phyloP scores from a whole-genome alignment of 139 green algal genomes.

The Dunaliella sp. region DNA sequence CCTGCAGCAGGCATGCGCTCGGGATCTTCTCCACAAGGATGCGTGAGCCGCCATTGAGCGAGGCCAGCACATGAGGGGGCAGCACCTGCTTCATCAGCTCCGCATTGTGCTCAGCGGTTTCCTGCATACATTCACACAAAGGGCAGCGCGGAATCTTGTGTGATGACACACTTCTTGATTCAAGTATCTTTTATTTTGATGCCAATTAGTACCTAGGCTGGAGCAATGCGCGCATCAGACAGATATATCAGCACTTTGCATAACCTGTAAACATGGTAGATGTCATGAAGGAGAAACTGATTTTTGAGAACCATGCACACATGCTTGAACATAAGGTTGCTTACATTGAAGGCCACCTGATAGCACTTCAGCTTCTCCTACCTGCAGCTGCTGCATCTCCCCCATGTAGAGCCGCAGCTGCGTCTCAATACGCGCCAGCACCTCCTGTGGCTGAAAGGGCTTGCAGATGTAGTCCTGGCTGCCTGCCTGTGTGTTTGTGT shows the following conservation, averaged over 20 bases:
- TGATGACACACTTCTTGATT: too few relatives aligned
- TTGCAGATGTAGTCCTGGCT: conserved; percentile 48
- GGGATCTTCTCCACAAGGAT: conserved; percentile 40
- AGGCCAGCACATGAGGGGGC: conserved; percentile 34
- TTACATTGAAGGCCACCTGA: too few relatives aligned
- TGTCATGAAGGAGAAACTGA: too few relatives aligned
- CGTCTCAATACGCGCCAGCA: conserved; percentile 46
- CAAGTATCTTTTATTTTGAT: too few relatives aligned
- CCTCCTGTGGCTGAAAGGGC: conserved; percentile 40
- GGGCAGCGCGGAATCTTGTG: too few relatives aligned
- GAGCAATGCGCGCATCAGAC: too few relatives aligned
- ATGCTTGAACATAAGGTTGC: too few relatives aligned
- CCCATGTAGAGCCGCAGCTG: conserved; percentile 48
- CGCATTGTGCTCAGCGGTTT: conserved; percentile 39
- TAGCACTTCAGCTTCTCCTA: too few relatives aligned
- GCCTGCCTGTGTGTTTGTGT: conserved; percentile 23
- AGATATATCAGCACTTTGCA: neutral
- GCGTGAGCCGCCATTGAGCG: conserved; percentile 25
- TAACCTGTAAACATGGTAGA: too few relatives aligned
- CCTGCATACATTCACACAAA: too few relatives aligned
- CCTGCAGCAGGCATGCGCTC: conserved; percentile 1
- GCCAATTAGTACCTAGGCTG: too few relatives aligned
- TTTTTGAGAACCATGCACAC: too few relatives aligned
- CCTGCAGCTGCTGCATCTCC: conserved; percentile 33
- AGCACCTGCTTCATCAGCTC: conserved; percentile 39